Base-by-base conservation (phyloP, 1,284 basidiomycete species). In the Leucoagaricus sp. region DNA sequence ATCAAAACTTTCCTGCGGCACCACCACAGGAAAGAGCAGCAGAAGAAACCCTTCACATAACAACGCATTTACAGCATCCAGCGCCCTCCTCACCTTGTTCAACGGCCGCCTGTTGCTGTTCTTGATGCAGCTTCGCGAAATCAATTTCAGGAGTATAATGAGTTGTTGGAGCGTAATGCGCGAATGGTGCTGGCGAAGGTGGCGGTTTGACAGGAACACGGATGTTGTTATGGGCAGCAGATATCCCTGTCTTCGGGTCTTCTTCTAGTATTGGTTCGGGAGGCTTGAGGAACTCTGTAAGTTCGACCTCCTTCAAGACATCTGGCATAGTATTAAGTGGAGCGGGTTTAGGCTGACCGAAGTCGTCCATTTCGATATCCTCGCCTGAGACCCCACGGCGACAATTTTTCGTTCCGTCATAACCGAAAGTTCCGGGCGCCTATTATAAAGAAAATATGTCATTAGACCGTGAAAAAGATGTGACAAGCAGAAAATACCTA, bases 361-460 rank as follows among this genome's bases (percentile, higher is more conserved):
- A 85, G 58, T 88, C 84, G 63, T 82, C 79, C 85, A 89, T 83
- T 19, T 77, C 78, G 48, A 89, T 84, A 15, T 61, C 66, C 53
- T 72, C 70, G 19, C 60, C 64, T 17, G 47, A 12, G 1, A 7
- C 12, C 40, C 73, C 75, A 58, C 73, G 73, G 15, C 76, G 75
- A 25, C 84, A 81, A 64, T 84, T 83, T 68, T 89, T 91, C 10
- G 82, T 75, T 53, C 81, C 79, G 64, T 90, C 85, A 64, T 78
- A 91, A 0, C 86, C 89, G 67, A 92, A 92, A 36, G 89, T 91
- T n/a, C 89, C 89, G 15, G 89, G 87, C 23, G 89, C 89, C 89
- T 91, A 23, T 55, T 49, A 46, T 55, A 53, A 51, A 59, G 34
- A 17, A 33, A 9, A 4, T 28, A 33, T 34, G 17, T 23, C 34